Evolutionary conservation across 2,329 filamentous ascomycete genomes (phyloP).

Genomic region (Monosporascus sp.): DNA sequence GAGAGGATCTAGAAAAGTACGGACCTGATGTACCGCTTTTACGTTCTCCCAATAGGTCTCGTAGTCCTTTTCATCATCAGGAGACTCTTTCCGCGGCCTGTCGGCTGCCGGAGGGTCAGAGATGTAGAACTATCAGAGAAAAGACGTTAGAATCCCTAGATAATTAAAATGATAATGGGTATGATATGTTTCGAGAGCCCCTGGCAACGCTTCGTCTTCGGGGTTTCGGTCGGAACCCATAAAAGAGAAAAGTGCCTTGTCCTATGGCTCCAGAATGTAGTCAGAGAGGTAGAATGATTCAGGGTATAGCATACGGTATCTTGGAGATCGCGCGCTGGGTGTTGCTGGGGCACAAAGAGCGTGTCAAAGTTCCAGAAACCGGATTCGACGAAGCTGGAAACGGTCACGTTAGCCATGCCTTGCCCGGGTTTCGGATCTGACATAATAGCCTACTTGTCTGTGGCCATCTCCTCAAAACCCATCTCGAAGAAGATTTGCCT

Average conservation of each 20-base stretch:
- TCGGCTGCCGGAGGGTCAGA: slow-evolving; percentile 79
- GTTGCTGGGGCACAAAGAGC: slow-evolving; percentile 94
- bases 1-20: not conserved
- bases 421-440: not conserved
- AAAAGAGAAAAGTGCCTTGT: not conserved
- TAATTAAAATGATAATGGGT: not conserved
- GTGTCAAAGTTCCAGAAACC: slow-evolving; percentile 98
- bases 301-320: slow-evolving; percentile 53
- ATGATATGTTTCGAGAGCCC: not conserved
- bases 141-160: slow-evolving; percentile 1
- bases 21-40: slow-evolving; percentile 69
- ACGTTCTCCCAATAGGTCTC: slow-evolving; percentile 85
- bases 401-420: slow-evolving; percentile 1
- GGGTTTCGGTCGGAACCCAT: not conserved
- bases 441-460: slow-evolving; percentile 30
- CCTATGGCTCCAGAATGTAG: too few relatives aligned
- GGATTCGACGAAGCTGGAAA: slow-evolving; percentile 79
- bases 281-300: too few relatives aligned
- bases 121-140: slow-evolving; percentile 68
- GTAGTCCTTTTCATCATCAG: slow-evolving; percentile 62
- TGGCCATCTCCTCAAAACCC: slow-evolving; percentile 98
- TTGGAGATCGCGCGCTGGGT: slow-evolving; percentile 93
- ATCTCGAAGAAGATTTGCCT: slow-evolving; percentile 97
- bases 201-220: too few relatives aligned
- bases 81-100: slow-evolving; percentile 51